Conservation (phyloP, 352 stramenopile species). For the Pilasporangium apinafurcum region DNA sequence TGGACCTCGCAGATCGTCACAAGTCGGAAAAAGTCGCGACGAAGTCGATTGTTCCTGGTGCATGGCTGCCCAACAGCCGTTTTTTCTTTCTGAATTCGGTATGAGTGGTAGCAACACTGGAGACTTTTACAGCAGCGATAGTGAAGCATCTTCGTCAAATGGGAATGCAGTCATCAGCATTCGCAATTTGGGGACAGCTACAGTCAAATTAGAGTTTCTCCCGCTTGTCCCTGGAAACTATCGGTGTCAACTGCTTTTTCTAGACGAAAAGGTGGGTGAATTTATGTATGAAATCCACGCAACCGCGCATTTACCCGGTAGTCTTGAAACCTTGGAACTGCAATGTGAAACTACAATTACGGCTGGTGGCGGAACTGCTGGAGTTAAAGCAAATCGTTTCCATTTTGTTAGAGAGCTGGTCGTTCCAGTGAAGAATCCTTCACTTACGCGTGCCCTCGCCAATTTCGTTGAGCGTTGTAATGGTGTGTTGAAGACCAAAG, state of each 20-base stretch:
- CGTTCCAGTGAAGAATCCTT: constrained; percentile 74
- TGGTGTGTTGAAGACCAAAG: constrained; percentile 57
- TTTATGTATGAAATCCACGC: constrained; percentile 91
- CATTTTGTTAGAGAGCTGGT: constrained; percentile 74
- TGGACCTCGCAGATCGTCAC: too few species aligned
- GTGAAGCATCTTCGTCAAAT: constrained; percentile 4
- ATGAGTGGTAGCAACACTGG: constrained; percentile 10
- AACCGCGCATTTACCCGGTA: constrained; percentile 67
- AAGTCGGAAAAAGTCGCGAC: constrained; percentile 12
- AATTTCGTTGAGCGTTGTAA: constrained; percentile 62
- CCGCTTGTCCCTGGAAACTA: constrained; percentile 86
- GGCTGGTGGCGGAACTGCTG: constrained; percentile 1
- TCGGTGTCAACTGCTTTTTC: constrained; percentile 86
- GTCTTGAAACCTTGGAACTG: constrained; percentile 75
- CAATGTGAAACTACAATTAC: constrained; percentile 45
- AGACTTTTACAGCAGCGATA: constrained; percentile 1
- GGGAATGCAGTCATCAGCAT: constrained; percentile 25
- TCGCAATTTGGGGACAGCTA: constrained; percentile 41
- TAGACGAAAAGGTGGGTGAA: constrained; percentile 91
- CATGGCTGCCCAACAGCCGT: constrained; percentile 55
- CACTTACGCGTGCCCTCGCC: constrained; percentile 64
- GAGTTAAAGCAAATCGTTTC: constrained; percentile 8
- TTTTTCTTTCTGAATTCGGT: constrained; percentile 65
- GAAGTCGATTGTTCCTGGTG: constrained; percentile 58
- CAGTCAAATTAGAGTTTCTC: constrained; percentile 86